phyloP scores from a whole-genome alignment of 371 early-diverging fungal genomes.

The Rhizopus microsporus region DNA sequence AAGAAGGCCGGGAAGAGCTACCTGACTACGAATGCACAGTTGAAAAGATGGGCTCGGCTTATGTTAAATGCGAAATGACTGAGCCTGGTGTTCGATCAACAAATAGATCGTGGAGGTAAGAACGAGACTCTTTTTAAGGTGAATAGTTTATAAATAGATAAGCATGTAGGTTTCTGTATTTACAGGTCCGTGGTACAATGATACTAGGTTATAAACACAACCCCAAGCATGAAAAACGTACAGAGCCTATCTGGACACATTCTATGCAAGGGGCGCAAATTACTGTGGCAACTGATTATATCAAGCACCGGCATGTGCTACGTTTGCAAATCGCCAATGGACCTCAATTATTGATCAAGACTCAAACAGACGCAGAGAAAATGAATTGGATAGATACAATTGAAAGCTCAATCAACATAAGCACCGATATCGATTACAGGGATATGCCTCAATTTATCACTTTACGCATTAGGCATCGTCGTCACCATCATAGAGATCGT shows the following conservation, averaged over 20 bases:
- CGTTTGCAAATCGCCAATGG: constrained; percentile 37
- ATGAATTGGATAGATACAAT: constrained; percentile 39
- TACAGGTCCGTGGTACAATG: constrained; percentile 19
- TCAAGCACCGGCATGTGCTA: constrained; percentile 39
- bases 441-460: constrained; percentile 47
- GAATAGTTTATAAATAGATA: background rate
- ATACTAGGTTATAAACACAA: constrained; percentile 21
- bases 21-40: constrained; percentile 33
- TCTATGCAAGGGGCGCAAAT: constrained; percentile 45
- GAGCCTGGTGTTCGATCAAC: constrained; percentile 17
- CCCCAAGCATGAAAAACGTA: constrained; percentile 9
- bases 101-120: constrained; percentile 35
- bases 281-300: constrained; percentile 39
- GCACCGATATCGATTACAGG: constrained; percentile 40
- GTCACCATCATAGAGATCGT: constrained; percentile 15
- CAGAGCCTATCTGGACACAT: constrained; percentile 34
- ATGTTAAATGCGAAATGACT: constrained; percentile 30
- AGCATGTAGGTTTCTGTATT: constrained; percentile 14
- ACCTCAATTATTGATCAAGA: constrained; percentile 44
- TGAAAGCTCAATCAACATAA: constrained; percentile 44
- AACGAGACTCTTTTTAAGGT: background rate
- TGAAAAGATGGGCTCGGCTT: constrained; percentile 12
- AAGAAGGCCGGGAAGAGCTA: constrained; percentile 32
- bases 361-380: constrained; percentile 18
- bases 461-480: constrained; percentile 18